Base-by-base conservation (phyloP, 805 yeast species). In the Schizosaccharomyces japonicus region DNA sequence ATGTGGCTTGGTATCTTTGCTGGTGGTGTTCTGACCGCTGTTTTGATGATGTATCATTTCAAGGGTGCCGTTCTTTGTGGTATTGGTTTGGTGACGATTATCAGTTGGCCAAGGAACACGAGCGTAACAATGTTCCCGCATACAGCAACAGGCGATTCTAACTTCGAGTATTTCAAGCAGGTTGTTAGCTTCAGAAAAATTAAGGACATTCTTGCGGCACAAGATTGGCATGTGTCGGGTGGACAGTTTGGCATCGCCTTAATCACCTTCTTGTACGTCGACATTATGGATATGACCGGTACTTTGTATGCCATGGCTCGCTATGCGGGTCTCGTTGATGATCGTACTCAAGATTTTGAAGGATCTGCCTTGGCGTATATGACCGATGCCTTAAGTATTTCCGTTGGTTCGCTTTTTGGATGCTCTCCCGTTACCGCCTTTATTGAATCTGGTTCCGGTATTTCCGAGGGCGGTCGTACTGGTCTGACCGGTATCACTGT, bases 1-100 rank as follows among this genome's bases (percentile, higher is more conserved):
- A 52, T 53, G 55, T 53, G 51, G 51, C 50, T 53, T 39, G 55
- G 55, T 21, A 53, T 53, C 31, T 53, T 53, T 46, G 47, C 49
- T 42, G 55, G 54, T 29, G 55, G 55, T 13, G 49, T 53, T 44
- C 33, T 52, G 40, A 50, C 54, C 17, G 55, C 51, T 13, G 25
- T 53, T 17, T 47, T 52, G 34, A 47, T 53, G 51, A 47, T 53
- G 27, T 53, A 52, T 49, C 45, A 49, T 5, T 50, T 53, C 47
- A 52, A 52, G 46, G 55, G 55, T 33, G 55, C 55, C 45, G 33
- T 53, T 40, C 51, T 53, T 44, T 47, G 49, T 21, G 55, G 55
- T 31, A 53, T 52, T 28, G 52, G 50, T 5, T 34, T 49, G 15
- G 55, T 52, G 17, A 50, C 54, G 2, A 52, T 52, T 44, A 48